phyloP scores from a whole-genome alignment of 257 asterid genomes.

The Solanum sejunctum region DNA sequence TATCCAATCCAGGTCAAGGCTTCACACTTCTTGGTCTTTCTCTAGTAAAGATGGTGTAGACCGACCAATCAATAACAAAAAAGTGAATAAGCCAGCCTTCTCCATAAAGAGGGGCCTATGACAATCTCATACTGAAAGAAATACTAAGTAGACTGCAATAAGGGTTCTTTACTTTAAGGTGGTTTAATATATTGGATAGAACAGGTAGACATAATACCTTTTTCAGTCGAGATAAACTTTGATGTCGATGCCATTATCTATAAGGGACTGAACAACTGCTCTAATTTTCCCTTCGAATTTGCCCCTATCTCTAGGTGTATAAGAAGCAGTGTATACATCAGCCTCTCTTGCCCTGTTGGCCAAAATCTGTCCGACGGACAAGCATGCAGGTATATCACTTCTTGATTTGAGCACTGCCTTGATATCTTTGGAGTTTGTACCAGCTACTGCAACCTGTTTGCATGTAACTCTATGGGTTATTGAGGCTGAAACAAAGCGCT shows the following conservation, averaged over 20 bases:
- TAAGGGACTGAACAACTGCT: slow-evolving; percentile 89
- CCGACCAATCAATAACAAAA: neutral
- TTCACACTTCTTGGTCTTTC: neutral
- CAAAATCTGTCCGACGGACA: slow-evolving; percentile 61
- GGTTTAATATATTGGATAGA: neutral
- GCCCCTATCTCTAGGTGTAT: slow-evolving; percentile 86
- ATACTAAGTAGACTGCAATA: neutral
- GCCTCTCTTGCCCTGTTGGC: slow-evolving; percentile 90
- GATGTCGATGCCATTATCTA: slow-evolving; percentile 82
- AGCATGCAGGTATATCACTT: slow-evolving; percentile 85
- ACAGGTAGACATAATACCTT: neutral
- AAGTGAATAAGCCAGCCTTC: neutral
- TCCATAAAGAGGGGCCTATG: neutral
- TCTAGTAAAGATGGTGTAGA: neutral
- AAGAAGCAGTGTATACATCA: slow-evolving; percentile 74
- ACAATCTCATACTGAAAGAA: neutral
- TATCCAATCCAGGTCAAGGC: neutral
- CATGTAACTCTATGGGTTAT: slow-evolving; percentile 87
- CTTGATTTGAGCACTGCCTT: slow-evolving; percentile 83
- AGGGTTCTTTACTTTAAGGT: neutral
- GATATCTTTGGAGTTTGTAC: slow-evolving; percentile 88
- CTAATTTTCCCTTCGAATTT: slow-evolving; percentile 94
- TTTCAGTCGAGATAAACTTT: slow-evolving; percentile 76
- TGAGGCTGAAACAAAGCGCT: slow-evolving; percentile 87
- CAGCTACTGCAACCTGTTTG: slow-evolving; percentile 96